Evolutionary conservation across 164 flowering plant species (phyloP), one percentile per base, ranked within the genome.

Genomic region (Litsea cubeba): DNA sequence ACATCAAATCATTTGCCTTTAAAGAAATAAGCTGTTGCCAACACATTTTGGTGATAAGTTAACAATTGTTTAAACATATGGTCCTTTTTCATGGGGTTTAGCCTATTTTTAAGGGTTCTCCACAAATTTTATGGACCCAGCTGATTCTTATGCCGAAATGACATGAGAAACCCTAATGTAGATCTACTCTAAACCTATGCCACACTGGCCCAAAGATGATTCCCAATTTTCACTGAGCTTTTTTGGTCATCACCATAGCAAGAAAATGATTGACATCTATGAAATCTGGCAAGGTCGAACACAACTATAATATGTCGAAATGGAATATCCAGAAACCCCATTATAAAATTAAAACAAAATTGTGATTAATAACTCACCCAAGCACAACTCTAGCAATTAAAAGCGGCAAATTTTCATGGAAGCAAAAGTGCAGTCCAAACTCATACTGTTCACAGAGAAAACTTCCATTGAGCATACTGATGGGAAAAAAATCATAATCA

Each of bases 371-470:
- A 10, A 17, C 94, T 82, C 85, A 93, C 99, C 99, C 98, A 10
- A 90, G 74, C 62, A 69, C 50, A 75, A 92, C 86, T 80, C 98
- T 86, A 1, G 72, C 5, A 18, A 87, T 72, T 18, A 87, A 74
- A 69, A 90, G 87, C 54, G 1, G 11, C 28, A 83, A 69, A 25
- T 83, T 75, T 1, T 71, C 65, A 65, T 88, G 84, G 81, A 87
- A 87, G 82, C 92, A 88, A 71, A 90, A 88, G 7, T 68, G 72
- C 66, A 88, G 32, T 51, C 90, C 89, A 68, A 84, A 88, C 77
- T 85, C 89, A 78, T 88, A 88, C 92, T 88, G 90, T 85, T 20
- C 76, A 68, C 76, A 65, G 25, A 65, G 65, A 54, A 66, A 65
- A 50, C 2, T 62, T 62, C 3, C 28, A 32, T 51, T 20, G 28